A percentile compares a stretch with the other conserved stretches of the same genome.
These are phyloP conservation scores for Bryoglossum gracile DNA, from an alignment of 495 filamentous ascomycete species.

Conservation along the genomic window DNA sequence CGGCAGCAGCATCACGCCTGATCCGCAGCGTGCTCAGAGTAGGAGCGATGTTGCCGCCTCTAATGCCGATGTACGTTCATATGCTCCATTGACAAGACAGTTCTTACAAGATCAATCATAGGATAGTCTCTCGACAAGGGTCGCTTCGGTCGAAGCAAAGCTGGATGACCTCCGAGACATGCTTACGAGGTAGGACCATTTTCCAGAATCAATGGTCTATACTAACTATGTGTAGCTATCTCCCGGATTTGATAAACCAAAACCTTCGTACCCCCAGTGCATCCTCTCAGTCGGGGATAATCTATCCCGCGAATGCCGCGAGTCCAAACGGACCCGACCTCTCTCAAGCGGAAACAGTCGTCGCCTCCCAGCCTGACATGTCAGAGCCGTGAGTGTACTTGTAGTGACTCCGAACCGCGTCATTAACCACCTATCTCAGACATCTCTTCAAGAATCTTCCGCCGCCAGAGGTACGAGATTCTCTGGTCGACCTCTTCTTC, in stretches of 20 bases:
- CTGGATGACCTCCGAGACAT: neutral
- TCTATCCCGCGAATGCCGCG: neutral
- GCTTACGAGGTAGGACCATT: neutral
- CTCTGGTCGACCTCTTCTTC: slow-evolving; percentile 29
- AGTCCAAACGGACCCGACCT: neutral
- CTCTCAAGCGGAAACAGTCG: neutral
- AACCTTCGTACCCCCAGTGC: neutral
- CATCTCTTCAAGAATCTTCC: slow-evolving; percentile 17
- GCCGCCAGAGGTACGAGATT: slow-evolving; percentile 16
- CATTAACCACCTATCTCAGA: neutral
- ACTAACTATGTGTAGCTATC: neutral
- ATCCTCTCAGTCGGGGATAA: neutral
- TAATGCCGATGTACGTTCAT: no score
- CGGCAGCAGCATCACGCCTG: neutral
- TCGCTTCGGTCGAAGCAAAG: neutral
- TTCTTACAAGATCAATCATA: neutral
- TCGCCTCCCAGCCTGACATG: neutral
- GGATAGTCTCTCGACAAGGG: neutral
- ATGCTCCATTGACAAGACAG: neutral
- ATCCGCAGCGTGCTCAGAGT: neutral
- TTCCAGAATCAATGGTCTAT: neutral
- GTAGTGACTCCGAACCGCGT: neutral
- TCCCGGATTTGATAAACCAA: neutral
- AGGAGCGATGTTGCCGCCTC: no score
- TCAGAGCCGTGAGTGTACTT: neutral